A percentile compares a stretch with the other conserved stretches of the same genome.
These are phyloP conservation scores for Aspergillus clavatus DNA, from an alignment of 2,329 filamentous ascomycete species.

Conservation along the genomic window DNA sequence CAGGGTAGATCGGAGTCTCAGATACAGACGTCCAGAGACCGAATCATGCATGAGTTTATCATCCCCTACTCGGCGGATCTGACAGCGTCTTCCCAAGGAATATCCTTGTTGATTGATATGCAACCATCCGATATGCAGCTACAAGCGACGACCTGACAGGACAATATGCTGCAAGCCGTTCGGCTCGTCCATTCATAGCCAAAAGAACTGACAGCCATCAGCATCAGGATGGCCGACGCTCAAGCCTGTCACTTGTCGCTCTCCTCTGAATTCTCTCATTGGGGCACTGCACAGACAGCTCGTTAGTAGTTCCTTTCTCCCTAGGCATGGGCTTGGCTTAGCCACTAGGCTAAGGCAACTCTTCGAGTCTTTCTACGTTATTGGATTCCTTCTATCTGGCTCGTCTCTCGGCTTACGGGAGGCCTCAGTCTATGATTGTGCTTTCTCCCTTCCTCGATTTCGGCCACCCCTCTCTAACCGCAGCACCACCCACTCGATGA, in stretches of 20 bases:
- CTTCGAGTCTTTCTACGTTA: constrained; percentile 1
- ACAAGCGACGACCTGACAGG: neutral
- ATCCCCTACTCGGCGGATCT: neutral
- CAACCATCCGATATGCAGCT: neutral
- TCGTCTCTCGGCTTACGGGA: neutral
- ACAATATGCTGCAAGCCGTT: neutral
- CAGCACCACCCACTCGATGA: neutral
- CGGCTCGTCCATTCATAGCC: neutral
- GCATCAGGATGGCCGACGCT: neutral
- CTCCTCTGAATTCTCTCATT: neutral
- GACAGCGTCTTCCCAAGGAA: neutral
- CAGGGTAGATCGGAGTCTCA: too few relatives aligned
- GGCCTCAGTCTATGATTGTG: neutral
- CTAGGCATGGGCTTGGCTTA: neutral
- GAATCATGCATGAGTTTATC: neutral
- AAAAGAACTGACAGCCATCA: neutral
- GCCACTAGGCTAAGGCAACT: neutral
- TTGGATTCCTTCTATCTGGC: neutral
- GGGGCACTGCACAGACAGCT: neutral
- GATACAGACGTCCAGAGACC: neutral
- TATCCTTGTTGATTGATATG: neutral
- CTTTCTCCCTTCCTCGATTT: neutral
- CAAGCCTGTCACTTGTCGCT: neutral
- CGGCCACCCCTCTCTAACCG: neutral
- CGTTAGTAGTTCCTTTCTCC: neutral